Conservation (phyloP, 2,329 filamentous ascomycete species). For the Diaporthe aspalathi region DNA sequence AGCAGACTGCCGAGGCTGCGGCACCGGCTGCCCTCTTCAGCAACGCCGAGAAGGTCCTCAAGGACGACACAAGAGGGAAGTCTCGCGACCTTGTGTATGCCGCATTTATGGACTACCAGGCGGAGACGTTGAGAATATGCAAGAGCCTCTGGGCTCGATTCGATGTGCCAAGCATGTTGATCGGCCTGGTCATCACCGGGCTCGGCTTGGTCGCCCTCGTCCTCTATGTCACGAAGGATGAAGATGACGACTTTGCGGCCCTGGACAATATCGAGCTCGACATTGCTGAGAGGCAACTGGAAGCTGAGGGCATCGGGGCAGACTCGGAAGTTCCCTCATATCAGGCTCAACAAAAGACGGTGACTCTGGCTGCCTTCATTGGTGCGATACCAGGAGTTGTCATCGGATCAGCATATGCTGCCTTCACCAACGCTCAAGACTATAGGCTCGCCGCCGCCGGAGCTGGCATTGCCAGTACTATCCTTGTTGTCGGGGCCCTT, state of each 20-base stretch:
- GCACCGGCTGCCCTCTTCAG: constrained; percentile 69
- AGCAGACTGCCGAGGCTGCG: constrained; percentile 67
- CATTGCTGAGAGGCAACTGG: constrained; percentile 67
- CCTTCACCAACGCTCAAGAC: constrained; percentile 52
- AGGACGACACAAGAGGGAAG: constrained; percentile 49
- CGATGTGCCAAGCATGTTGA: constrained; percentile 85
- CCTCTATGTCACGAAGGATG: constrained; percentile 75
- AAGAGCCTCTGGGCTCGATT: constrained; percentile 92
- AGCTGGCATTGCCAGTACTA: constrained; percentile 59
- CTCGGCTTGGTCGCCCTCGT: constrained; percentile 76
- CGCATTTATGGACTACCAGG: constrained; percentile 79
- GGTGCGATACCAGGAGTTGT: constrained; percentile 50
- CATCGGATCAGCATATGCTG: constrained; percentile 47
- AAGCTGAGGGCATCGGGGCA: constrained; percentile 56
- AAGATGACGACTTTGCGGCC: constrained; percentile 65
- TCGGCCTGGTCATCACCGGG: constrained; percentile 79
- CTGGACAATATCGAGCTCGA: constrained; percentile 69
- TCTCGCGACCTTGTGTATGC: constrained; percentile 59
- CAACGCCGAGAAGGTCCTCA: constrained; percentile 55
- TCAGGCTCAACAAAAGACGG: constrained; percentile 52
- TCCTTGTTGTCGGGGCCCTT: constrained; percentile 55
- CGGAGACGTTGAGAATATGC: constrained; percentile 81
- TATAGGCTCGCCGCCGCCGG: constrained; percentile 55
- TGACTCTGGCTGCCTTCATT: constrained; percentile 52
- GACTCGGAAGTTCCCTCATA: constrained; percentile 48